A percentile compares a stretch with the other conserved stretches of the same genome.
phyloP scores from a whole-genome alignment of 805 yeast species.

The Metschnikowia matae region DNA sequence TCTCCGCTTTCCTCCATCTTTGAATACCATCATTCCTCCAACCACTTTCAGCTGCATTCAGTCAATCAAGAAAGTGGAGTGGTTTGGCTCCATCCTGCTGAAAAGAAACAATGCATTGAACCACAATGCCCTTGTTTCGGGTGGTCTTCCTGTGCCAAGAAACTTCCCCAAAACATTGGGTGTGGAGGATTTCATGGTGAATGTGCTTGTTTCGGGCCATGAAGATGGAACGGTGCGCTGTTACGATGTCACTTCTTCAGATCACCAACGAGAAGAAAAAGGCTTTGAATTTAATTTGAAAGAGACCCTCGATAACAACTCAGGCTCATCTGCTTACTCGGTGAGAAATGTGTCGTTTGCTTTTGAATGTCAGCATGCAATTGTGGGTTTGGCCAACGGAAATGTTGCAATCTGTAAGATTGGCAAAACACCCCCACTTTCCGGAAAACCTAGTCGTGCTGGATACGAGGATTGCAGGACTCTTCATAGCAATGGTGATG shows the following conservation, averaged over 20 bases:
- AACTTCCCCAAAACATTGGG: constrained; percentile 31
- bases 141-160: constrained; percentile 67
- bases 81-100: constrained; percentile 62
- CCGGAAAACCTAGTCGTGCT: constrained; percentile 6
- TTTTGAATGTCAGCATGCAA: constrained; percentile 69
- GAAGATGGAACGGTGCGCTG: constrained; percentile 77
- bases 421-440: constrained; percentile 33
- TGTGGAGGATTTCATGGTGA: constrained; percentile 39
- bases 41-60: constrained; percentile 52
- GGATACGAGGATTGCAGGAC: constrained; percentile 28
- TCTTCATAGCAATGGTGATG: constrained; percentile 33
- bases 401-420: constrained; percentile 73
- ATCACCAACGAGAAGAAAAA: constrained; percentile 34
- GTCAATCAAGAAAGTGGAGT: constrained; percentile 55
- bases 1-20: constrained; percentile 66
- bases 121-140: constrained; percentile 52
- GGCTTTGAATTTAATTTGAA: constrained; percentile 31
- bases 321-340: constrained; percentile 34
- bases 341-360: constrained; percentile 68
- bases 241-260: constrained; percentile 80
- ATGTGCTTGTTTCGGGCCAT: constrained; percentile 75
- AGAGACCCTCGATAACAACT: constrained; percentile 29
- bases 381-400: constrained; percentile 65
- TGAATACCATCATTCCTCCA: constrained; percentile 75
- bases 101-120: constrained; percentile 35